These are phyloP conservation scores for Antitrichia curtipendula DNA, from an alignment of 225 moss, liverwort and hornwort species.

Conservation along the genomic window DNA sequence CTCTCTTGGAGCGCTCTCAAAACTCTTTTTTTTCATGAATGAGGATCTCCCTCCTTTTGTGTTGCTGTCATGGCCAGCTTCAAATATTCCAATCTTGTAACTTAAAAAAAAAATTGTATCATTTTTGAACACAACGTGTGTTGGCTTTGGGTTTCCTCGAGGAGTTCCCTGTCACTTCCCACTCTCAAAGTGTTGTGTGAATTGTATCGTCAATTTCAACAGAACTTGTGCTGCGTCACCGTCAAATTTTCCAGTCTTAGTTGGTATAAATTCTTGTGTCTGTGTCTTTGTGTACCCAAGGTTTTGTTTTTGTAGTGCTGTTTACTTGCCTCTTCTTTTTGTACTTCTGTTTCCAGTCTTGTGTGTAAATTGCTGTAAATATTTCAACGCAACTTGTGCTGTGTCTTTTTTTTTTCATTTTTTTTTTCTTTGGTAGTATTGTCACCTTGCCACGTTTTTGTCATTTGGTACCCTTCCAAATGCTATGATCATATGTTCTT, in stretches of 20 bases:
- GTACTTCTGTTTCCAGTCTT: not conserved
- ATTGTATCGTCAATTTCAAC: not conserved
- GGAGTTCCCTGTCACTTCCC: not conserved
- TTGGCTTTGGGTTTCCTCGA: not conserved
- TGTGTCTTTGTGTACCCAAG: not conserved
- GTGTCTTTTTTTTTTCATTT: too few relatives aligned
- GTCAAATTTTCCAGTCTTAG: not conserved
- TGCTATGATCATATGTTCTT: not conserved
- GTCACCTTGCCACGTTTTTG: not conserved
- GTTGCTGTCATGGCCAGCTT: not conserved
- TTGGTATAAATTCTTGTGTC: not conserved
- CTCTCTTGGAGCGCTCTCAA: not conserved
- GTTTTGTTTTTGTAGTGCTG: too few relatives aligned
- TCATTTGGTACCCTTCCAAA: not conserved
- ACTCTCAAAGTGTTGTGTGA: not conserved
- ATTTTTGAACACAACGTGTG: not conserved
- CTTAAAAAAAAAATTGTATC: not conserved
- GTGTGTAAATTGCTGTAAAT: not conserved
- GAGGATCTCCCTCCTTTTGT: not conserved
- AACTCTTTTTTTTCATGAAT: constrained; percentile 2
- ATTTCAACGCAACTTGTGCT: not conserved
- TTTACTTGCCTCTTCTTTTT: not conserved
- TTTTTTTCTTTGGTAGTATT: not conserved
- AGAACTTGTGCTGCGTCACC: not conserved
- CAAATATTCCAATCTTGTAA: not conserved